phyloP scores from a whole-genome alignment of 139 green algal species.

The Chlamydomonas eustigma region DNA sequence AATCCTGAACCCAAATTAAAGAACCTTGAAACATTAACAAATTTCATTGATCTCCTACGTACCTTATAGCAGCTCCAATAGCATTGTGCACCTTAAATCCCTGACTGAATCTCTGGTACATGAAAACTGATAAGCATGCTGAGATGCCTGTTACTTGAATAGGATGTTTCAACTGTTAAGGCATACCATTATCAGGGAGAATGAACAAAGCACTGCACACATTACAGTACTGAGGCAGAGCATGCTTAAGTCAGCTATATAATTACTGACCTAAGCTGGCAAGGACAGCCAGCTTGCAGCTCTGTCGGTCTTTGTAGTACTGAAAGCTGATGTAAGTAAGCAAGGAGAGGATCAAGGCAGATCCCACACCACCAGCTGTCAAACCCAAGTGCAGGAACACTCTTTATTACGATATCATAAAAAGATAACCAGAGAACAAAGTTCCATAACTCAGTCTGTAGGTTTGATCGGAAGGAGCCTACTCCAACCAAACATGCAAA shows the following conservation, averaged over 20 bases:
- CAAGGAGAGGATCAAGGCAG: not conserved
- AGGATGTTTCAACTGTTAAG: not conserved
- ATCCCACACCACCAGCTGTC: not conserved
- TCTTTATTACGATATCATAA: too few species aligned
- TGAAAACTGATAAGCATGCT: not conserved
- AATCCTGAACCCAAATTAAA: not conserved
- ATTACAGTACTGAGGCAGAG: not conserved
- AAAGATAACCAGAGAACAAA: too few species aligned
- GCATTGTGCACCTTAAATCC: not conserved
- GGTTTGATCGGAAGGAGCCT: too few species aligned
- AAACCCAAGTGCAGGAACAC: too few species aligned
- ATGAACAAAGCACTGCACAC: not conserved
- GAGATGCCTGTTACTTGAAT: not conserved
- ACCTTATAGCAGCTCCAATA: not conserved
- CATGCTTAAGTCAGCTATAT: not conserved
- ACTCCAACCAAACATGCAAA: too few species aligned
- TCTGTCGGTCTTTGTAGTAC: constrained; percentile 9
- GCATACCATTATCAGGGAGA: not conserved
- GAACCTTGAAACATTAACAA: not conserved
- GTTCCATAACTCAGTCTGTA: too few species aligned
- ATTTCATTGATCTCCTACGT: not conserved
- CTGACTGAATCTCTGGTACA: not conserved
- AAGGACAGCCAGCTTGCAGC: constrained; percentile 5
- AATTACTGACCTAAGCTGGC: not conserved
- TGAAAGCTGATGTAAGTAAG: constrained; percentile 13